Percentiles rank a stretch among this genome's conserved stretches.
These are phyloP conservation scores for Canavalia ensiformis DNA, from an alignment of 306 rosid genomes.

Conservation along the genomic window DNA sequence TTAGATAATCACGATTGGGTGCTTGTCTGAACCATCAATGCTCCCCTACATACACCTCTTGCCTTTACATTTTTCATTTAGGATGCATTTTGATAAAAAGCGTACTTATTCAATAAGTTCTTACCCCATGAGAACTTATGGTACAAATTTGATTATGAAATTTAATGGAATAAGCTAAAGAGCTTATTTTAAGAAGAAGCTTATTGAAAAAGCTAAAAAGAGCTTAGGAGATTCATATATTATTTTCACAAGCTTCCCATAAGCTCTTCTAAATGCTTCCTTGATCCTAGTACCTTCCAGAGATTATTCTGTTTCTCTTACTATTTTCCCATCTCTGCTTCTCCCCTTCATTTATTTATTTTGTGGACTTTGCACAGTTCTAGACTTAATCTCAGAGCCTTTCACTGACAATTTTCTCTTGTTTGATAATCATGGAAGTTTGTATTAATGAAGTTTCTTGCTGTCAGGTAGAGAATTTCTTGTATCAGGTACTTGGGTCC, in stretches of 20 bases:
- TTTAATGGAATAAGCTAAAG: no score
- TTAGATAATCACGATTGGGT: slow-evolving; percentile 29
- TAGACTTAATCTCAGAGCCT: slow-evolving; percentile 34
- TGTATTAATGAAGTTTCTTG: slow-evolving; percentile 40
- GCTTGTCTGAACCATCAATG: neutral
- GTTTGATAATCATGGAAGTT: slow-evolving; percentile 17
- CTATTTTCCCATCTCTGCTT: slow-evolving; percentile 1
- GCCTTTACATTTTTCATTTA: neutral
- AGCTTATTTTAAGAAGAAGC: no score
- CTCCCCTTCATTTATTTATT: slow-evolving; percentile 29
- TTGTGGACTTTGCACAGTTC: slow-evolving; percentile 29
- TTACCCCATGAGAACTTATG: no score
- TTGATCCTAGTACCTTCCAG: slow-evolving; percentile 16
- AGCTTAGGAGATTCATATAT: no score
- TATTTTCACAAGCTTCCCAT: no score
- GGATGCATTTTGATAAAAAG: no score
- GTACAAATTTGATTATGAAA: no score
- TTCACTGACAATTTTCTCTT: slow-evolving; percentile 17
- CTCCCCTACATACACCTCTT: neutral
- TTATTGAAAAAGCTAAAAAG: no score
- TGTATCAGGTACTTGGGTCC: slow-evolving; percentile 70
- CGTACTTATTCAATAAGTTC: no score
- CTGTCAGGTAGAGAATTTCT: slow-evolving; percentile 71
- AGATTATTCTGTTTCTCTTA: slow-evolving; percentile 24
- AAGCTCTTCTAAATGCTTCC: neutral